These are phyloP conservation scores for Umbelopsis ramanniana DNA, from an alignment of 192 early-diverging fungal genomes.

Conservation along the genomic window DNA sequence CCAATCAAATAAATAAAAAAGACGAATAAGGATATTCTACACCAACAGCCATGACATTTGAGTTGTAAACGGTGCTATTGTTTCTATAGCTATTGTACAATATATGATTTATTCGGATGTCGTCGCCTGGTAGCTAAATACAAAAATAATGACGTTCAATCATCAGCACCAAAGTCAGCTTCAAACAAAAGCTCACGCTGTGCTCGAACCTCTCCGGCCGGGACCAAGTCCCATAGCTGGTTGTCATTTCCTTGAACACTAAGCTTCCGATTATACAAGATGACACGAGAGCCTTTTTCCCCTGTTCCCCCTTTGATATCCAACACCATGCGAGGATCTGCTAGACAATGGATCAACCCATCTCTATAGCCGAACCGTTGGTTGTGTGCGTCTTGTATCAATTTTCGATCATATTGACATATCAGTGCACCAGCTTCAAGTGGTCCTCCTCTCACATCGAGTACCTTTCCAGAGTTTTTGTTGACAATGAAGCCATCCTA, in stretches of 20 bases:
- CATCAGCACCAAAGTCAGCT: conserved; percentile 37
- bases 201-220: conserved; percentile 34
- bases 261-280: conserved; percentile 31
- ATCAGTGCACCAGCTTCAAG: conserved; percentile 24
- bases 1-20: too few relatives aligned
- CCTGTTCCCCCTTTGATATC: conserved; percentile 21
- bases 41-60: too few relatives aligned
- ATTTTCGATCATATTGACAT: conserved; percentile 37
- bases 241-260: conserved; percentile 25
- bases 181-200: conserved; percentile 40
- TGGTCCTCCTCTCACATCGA: conserved; percentile 38
- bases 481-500: conserved; percentile 39
- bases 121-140: not conserved
- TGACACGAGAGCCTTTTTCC: conserved; percentile 31
- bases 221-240: conserved; percentile 43
- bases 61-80: not conserved
- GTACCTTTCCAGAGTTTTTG: conserved; percentile 30
- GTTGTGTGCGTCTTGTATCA: conserved; percentile 31
- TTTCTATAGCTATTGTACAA: not conserved
- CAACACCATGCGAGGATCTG: conserved; percentile 34
- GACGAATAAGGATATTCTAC: too few relatives aligned
- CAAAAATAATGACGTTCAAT: not conserved
- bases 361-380: conserved; percentile 43
- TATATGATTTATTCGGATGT: not conserved
- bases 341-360: conserved; percentile 28